These are phyloP conservation scores for Teratosphaeria viscida DNA, from an alignment of 2,329 filamentous ascomycete genomes.

Conservation along the genomic window DNA sequence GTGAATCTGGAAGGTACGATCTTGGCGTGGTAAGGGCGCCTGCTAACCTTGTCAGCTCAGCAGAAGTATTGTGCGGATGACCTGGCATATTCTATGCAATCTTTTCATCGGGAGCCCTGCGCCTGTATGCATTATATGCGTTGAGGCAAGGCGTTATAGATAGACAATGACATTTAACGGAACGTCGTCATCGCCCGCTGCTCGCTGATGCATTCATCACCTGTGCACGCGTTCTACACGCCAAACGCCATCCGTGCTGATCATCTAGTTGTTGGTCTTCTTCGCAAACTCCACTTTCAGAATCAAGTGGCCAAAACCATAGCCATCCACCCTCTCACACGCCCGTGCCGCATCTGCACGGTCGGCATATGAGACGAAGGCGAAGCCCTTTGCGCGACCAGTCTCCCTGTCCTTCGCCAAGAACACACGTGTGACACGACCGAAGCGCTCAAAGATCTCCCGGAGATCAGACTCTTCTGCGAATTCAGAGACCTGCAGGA, in stretches of 20 bases:
- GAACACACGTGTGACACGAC: conserved; percentile 94
- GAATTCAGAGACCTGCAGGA: conserved; percentile 75
- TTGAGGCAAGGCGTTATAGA: neutral
- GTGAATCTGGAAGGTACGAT: neutral
- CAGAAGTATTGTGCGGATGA: too few species aligned
- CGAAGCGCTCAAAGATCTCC: conserved; percentile 96
- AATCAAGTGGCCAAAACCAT: conserved; percentile 77
- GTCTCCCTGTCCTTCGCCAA: conserved; percentile 96
- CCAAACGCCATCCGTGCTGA: neutral
- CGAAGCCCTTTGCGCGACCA: conserved; percentile 92
- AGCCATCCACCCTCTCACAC: conserved; percentile 96
- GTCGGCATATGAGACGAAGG: conserved; percentile 95
- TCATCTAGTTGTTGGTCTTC: conserved; percentile 25
- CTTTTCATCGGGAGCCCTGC: too few species aligned
- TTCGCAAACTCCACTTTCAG: conserved; percentile 81
- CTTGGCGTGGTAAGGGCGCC: neutral
- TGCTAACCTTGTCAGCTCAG: too few species aligned
- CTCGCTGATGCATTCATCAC: neutral
- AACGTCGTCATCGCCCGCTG: neutral
- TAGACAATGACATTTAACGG: neutral
- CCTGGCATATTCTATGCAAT: too few species aligned
- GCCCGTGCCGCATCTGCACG: conserved; percentile 81
- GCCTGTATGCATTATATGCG: neutral
- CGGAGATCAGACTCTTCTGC: conserved; percentile 91
- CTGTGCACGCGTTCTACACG: neutral